Evolutionary conservation across 2,329 filamentous ascomycete genomes (phyloP).

Genomic region (Fusarium armeniacum): DNA sequence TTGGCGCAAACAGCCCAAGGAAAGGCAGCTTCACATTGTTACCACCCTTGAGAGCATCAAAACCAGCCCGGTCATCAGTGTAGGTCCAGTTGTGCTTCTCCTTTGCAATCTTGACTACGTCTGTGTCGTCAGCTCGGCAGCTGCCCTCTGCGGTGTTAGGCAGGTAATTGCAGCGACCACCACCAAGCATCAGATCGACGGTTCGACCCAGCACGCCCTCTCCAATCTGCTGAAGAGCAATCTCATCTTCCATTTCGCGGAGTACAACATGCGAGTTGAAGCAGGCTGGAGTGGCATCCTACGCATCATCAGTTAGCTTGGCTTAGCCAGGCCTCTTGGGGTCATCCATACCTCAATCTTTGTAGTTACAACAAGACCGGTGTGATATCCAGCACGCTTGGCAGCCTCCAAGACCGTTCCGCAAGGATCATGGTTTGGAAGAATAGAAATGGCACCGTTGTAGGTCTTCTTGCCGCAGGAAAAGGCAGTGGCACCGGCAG

Average conservation of each 20-base stretch:
- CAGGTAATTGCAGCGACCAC: conserved; percentile 92
- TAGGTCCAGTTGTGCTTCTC: conserved; percentile 85
- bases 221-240: conserved; percentile 92
- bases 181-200: conserved; percentile 93
- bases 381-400: conserved; percentile 90
- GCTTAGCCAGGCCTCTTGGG: background rate
- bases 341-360: conserved; percentile 49
- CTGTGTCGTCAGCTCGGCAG: conserved; percentile 83
- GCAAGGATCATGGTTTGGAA: conserved; percentile 88
- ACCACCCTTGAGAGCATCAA: conserved; percentile 79
- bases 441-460: conserved; percentile 93
- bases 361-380: conserved; percentile 94
- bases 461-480: conserved; percentile 94
- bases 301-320: conserved; percentile 64
- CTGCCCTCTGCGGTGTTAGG: conserved; percentile 85
- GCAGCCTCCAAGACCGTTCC: conserved; percentile 94
- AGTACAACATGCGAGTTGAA: conserved; percentile 90
- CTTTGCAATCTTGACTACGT: conserved; percentile 80
- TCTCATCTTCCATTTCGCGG: conserved; percentile 86
- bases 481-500: conserved; percentile 97
- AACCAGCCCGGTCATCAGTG: conserved; percentile 77
- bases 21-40: conserved; percentile 80
- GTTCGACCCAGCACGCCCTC: conserved; percentile 87
- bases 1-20: conserved; percentile 85
- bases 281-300: conserved; percentile 95